Percentiles rank a stretch among this genome's conserved stretches.
These are phyloP conservation scores for Phytophthora tentaculata DNA, from an alignment of 352 stramenopile species.

Conservation along the genomic window DNA sequence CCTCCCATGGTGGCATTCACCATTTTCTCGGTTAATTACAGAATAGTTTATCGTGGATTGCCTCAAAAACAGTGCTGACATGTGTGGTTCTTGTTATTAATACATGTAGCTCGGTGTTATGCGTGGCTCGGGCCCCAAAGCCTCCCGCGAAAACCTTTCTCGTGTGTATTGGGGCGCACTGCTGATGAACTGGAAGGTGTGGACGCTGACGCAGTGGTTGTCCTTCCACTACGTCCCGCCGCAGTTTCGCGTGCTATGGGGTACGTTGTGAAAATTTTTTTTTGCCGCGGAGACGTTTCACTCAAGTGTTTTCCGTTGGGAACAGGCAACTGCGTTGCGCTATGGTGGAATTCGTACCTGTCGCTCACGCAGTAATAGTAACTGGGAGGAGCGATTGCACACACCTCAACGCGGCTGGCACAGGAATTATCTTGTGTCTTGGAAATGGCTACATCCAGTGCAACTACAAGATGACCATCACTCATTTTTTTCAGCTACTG, in stretches of 20 bases:
- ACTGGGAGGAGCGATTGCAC: constrained; percentile 17
- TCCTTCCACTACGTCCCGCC: constrained; percentile 81
- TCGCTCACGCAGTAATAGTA: constrained; percentile 69
- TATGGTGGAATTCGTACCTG: constrained; percentile 86
- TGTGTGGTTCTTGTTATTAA: constrained; percentile 6
- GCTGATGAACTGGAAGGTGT: constrained; percentile 77
- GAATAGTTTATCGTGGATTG: no score
- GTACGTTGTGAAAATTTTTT: constrained; percentile 42
- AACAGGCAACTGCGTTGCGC: constrained; percentile 69
- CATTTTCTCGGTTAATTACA: constrained; percentile 61
- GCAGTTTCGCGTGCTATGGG: constrained; percentile 76
- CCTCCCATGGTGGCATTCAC: constrained; percentile 73
- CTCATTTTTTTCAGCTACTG: background rate
- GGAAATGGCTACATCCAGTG: constrained; percentile 18
- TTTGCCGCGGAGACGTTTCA: constrained; percentile 3
- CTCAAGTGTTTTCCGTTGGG: constrained; percentile 18
- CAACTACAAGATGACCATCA: constrained; percentile 25
- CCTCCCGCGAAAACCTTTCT: constrained; percentile 49
- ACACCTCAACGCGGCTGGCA: constrained; percentile 1
- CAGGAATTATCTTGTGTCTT: constrained; percentile 38
- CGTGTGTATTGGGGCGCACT: constrained; percentile 59
- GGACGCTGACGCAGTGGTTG: constrained; percentile 73
- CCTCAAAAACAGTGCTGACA: no score
- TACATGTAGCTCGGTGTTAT: constrained; percentile 55
- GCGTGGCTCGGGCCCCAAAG: constrained; percentile 55